These are phyloP conservation scores for Pecoramyces ruminantium DNA, from an alignment of 192 early-diverging fungal genomes.

Conservation along the genomic window DNA sequence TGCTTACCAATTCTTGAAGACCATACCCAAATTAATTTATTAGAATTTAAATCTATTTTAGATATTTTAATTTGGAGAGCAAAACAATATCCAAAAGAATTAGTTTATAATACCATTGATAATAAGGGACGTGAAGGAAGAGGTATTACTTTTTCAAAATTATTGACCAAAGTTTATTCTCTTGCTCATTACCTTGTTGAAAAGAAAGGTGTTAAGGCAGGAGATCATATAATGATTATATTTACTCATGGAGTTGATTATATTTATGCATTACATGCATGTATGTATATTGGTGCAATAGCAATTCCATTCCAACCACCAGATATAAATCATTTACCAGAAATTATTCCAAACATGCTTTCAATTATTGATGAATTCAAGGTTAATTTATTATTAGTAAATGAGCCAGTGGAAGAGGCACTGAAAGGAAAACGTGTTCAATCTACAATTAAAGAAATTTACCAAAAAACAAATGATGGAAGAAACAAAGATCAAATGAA, in stretches of 20 bases:
- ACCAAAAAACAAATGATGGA: constrained; percentile 14
- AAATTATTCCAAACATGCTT: constrained; percentile 51
- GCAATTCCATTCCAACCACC: constrained; percentile 51
- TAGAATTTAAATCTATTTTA: constrained; percentile 43
- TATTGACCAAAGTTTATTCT: constrained; percentile 42
- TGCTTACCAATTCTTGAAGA: constrained; percentile 50
- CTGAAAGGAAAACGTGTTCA: constrained; percentile 43
- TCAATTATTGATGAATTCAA: constrained; percentile 42
- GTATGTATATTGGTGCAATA: constrained; percentile 57
- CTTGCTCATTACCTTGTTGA: constrained; percentile 39
- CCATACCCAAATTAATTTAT: constrained; percentile 45
- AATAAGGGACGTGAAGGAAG: constrained; percentile 38
- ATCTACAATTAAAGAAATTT: constrained; percentile 28
- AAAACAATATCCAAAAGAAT: constrained; percentile 39
- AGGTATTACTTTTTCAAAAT: constrained; percentile 49
- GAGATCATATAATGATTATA: constrained; percentile 41
- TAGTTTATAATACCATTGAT: constrained; percentile 40
- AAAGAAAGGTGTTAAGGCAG: constrained; percentile 34
- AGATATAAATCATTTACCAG: constrained; percentile 40
- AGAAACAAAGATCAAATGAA: constrained; percentile 12
- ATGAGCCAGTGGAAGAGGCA: constrained; percentile 41
- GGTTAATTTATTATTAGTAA: constrained; percentile 35
- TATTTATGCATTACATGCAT: constrained; percentile 53
- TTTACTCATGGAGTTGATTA: constrained; percentile 54
- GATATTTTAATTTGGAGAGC: constrained; percentile 62